Percentiles rank a stretch among this genome's conserved stretches.
Evolutionary conservation across 73 alveolate genomes (phyloP).

Genomic region (Tetrahymena borealis): DNA sequence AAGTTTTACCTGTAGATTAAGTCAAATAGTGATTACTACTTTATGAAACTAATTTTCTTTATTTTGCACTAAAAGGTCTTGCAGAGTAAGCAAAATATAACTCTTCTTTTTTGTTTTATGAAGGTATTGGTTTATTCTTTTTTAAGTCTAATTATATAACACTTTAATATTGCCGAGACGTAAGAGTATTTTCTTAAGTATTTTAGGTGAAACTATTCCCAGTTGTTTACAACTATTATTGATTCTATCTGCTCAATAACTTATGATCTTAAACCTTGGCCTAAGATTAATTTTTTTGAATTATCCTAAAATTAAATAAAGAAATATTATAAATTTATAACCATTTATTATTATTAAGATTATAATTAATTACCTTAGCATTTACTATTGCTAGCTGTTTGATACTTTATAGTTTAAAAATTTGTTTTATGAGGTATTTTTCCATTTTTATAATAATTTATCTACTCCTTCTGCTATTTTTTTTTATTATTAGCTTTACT

Average conservation of each 20-base stretch:
- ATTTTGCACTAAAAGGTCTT: background rate
- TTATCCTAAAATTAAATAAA: too few relatives aligned
- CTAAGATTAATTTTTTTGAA: too few relatives aligned
- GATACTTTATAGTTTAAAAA: background rate
- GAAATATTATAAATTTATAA: background rate
- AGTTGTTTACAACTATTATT: too few relatives aligned
- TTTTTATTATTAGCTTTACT: background rate
- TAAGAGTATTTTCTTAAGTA: background rate
- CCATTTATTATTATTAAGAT: background rate
- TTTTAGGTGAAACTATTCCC: background rate
- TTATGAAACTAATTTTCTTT: background rate
- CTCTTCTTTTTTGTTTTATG: background rate
- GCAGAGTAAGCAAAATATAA: background rate
- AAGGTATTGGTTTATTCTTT: background rate
- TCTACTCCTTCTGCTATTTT: background rate
- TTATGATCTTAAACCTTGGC: too few relatives aligned
- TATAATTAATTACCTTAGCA: background rate
- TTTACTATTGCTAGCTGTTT: background rate
- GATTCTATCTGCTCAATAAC: too few relatives aligned
- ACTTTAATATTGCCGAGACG: background rate
- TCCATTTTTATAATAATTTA: background rate
- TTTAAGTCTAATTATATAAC: background rate
- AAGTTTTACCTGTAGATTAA: background rate
- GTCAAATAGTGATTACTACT: background rate
- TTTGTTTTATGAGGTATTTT: background rate